These are phyloP conservation scores for Axilococcus clingmanii DNA, from an alignment of 139 green algal genomes.

Conservation along the genomic window DNA sequence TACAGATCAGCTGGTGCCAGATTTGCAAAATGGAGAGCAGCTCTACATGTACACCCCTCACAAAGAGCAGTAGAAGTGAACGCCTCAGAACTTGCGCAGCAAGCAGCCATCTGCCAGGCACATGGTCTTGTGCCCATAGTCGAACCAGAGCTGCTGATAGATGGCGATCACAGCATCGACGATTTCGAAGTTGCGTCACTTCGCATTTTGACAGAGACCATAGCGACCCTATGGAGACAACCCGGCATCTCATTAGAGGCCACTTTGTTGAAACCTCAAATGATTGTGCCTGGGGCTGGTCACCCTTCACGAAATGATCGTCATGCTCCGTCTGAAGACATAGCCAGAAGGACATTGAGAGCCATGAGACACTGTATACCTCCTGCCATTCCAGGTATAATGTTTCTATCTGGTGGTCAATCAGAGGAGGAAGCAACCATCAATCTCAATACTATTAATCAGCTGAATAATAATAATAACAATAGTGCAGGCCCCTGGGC, in stretches of 20 bases:
- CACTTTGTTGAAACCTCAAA: conserved; percentile 87
- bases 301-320: conserved; percentile 4
- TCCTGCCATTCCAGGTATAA: conserved; percentile 78
- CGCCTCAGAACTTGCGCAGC: conserved; percentile 75
- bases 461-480: conserved; percentile 15
- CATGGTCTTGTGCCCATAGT: conserved; percentile 82
- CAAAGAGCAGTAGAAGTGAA: conserved; percentile 64
- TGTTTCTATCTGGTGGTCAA: conserved; percentile 92
- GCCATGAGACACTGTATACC: conserved; percentile 67
- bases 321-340: conserved; percentile 24
- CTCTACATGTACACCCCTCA: conserved; percentile 66
- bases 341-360: conserved; percentile 65
- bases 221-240: conserved; percentile 45
- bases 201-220: conserved; percentile 34
- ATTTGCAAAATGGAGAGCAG: conserved; percentile 95
- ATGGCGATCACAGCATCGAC: conserved; percentile 68
- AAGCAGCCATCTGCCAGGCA: conserved; percentile 81
- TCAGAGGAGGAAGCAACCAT: conserved; percentile 63
- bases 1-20: conserved; percentile 39
- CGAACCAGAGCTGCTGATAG: conserved; percentile 91
- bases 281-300: conserved; percentile 62
- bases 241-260: conserved; percentile 59
- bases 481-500: conserved; percentile 60
- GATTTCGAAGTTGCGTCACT: conserved; percentile 25
- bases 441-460: conserved; percentile 63